Conservation (phyloP, 78 protist genomes). For the Polysphondylium violaceum region DNA sequence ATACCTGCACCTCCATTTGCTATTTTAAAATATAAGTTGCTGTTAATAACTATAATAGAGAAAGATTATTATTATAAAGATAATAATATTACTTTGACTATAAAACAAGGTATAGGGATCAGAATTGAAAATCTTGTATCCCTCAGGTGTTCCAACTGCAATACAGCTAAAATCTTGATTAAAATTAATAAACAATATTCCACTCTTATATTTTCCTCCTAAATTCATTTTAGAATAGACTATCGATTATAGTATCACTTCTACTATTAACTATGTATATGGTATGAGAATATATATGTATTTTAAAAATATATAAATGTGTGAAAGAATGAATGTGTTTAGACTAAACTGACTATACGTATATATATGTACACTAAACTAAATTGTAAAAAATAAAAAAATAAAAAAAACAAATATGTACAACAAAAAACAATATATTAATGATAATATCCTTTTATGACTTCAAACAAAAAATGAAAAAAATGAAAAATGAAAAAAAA, state of each 20-base stretch:
- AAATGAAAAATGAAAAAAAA: too few species aligned
- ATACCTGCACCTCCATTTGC: slow-evolving; percentile 94
- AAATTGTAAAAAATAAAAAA: too few species aligned
- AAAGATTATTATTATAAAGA: background rate
- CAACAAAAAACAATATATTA: too few species aligned
- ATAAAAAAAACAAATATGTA: too few species aligned
- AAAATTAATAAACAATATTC: slow-evolving; percentile 75
- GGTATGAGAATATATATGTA: too few species aligned
- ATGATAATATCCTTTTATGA: background rate
- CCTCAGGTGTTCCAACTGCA: slow-evolving; percentile 93
- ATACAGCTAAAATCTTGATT: slow-evolving; percentile 94
- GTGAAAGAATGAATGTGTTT: too few species aligned
- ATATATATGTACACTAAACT: too few species aligned
- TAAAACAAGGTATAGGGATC: slow-evolving; percentile 93
- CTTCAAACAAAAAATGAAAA: too few species aligned
- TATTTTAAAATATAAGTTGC: background rate
- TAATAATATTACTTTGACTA: slow-evolving; percentile 44
- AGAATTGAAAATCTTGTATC: slow-evolving; percentile 94
- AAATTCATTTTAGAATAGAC: slow-evolving; percentile 50
- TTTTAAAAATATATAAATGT: too few species aligned
- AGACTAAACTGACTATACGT: too few species aligned
- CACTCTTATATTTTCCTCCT: slow-evolving; percentile 47
- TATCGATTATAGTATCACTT: too few species aligned
- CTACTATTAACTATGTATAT: too few species aligned
- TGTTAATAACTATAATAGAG: slow-evolving; percentile 3